Evolutionary conservation across 441 rosid species (phyloP).

Genomic region (Daphne laureola): DNA sequence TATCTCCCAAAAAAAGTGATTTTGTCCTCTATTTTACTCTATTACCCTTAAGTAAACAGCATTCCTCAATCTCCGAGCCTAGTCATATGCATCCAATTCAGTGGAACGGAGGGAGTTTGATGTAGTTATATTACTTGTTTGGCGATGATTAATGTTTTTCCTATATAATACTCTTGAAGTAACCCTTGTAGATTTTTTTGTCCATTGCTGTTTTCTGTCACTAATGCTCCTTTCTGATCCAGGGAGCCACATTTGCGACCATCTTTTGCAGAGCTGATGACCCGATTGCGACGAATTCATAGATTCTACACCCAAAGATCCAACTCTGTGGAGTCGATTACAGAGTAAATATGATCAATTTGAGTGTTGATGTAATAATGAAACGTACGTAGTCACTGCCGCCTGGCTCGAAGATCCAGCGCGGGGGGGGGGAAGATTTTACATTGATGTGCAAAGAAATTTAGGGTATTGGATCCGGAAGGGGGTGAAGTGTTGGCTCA

Average conservation of each 20-base stretch:
- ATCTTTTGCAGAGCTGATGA: constrained; percentile 70
- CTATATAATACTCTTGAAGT: background rate
- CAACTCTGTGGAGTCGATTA: constrained; percentile 22
- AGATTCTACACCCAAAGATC: constrained; percentile 38
- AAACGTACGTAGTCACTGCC: constrained; percentile 13
- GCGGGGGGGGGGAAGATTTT: constrained; percentile 22
- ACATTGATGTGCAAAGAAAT: constrained; percentile 20
- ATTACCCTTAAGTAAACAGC: no score
- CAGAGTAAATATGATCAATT: constrained; percentile 9
- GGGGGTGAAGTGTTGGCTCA: constrained; percentile 54
- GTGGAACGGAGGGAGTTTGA: no score
- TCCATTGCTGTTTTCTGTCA: background rate
- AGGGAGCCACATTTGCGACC: constrained; percentile 87
- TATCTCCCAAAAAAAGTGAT: no score
- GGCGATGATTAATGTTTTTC: background rate
- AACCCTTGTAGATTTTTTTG: background rate
- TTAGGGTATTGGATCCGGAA: constrained; percentile 17
- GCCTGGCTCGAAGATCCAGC: constrained; percentile 61
- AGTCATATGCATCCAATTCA: no score
- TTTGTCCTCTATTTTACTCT: no score
- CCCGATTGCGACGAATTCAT: constrained; percentile 49
- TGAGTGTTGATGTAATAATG: constrained; percentile 26
- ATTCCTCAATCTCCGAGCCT: no score
- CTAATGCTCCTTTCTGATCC: constrained; percentile 14
- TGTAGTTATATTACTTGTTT: no score